Base-by-base conservation (phyloP, 2,329 filamentous ascomycete genomes). In the Penicillium glabrum region DNA sequence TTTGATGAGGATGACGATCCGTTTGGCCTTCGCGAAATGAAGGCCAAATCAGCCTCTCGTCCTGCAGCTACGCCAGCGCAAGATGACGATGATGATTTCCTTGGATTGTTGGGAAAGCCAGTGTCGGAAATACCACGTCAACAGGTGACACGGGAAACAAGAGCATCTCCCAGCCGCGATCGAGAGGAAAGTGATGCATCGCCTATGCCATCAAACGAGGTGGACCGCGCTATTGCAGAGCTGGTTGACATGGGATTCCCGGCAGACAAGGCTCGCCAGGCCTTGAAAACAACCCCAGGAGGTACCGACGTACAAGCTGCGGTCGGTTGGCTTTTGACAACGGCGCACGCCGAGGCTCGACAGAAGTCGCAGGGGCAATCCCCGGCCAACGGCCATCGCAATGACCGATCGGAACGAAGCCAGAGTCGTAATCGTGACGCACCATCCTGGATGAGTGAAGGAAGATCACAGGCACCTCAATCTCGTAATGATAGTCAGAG, bases 241-340 rank as follows among this genome's bases (percentile, higher is more conserved):
- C 79, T 99, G 26, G 86, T 97, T 3, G 93, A 97, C 64, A 98
- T 98, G 85, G 95, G 95, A 0, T 99, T 99, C 66, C 86, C 91
- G 0, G 83, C 87, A 0, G 90, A 96, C 57, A 91, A 92, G 67
- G 89, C 95, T n/a, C 83, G 84, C 53, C 82, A 88, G 60, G 95
- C 92, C 5, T 76, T 99, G 41, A 86, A 86, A 11, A 89, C 91
- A 67, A 96, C 90, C 31, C 89, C 91, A 4, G 87, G 87, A 3
- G 90, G 91, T 2, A 77, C 87, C 1, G 89, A 97, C 69, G 86
- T 96, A 10, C 91, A 96, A 72, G 88, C 86, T 48, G 93, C 93
- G 2, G 91, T 96, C 7, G 88, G 93, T 41, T 96, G 89, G 87
- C 82, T 99, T 10, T 78, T 99, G 35, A 95, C 96, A 56, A 90